Evolutionary conservation across 2,329 filamentous ascomycete species (phyloP).

Genomic region (Fusarium gaditjirri): DNA sequence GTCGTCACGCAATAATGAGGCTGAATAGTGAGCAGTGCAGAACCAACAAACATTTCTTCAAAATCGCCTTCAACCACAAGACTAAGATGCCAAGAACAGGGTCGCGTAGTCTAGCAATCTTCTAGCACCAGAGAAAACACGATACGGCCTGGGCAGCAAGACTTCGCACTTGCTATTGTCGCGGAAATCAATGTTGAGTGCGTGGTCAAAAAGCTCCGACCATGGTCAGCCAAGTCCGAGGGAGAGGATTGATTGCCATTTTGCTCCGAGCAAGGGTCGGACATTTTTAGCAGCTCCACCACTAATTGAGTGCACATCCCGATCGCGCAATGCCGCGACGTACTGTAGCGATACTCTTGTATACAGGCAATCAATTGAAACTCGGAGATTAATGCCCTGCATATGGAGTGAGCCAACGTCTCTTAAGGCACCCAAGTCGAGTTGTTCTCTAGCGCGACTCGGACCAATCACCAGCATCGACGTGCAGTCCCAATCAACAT

Average conservation of each 20-base stretch:
- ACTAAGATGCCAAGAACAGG: neutral
- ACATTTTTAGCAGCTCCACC: neutral
- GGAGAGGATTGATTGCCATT: neutral
- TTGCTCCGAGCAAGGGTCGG: neutral
- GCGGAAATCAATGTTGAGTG: neutral
- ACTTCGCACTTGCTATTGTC: neutral
- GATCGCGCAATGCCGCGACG: neutral
- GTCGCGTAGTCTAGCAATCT: neutral
- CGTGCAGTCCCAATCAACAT: neutral
- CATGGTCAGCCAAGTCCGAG: neutral
- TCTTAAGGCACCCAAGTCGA: neutral
- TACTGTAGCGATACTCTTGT: neutral
- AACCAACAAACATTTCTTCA: neutral
- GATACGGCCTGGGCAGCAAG: neutral
- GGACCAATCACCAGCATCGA: neutral
- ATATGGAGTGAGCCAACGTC: neutral
- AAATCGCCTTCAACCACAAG: neutral
- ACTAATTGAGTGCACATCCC: neutral
- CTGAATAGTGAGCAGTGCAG: neutral
- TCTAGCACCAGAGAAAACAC: neutral
- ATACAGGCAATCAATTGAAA: neutral
- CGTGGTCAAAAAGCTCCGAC: neutral
- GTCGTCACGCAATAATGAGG: neutral
- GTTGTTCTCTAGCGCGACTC: neutral
- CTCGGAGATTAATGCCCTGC: neutral